Evolutionary conservation across 129 eudicot species (phyloP).

Genomic region (Rutidosis leptorrhynchoides): DNA sequence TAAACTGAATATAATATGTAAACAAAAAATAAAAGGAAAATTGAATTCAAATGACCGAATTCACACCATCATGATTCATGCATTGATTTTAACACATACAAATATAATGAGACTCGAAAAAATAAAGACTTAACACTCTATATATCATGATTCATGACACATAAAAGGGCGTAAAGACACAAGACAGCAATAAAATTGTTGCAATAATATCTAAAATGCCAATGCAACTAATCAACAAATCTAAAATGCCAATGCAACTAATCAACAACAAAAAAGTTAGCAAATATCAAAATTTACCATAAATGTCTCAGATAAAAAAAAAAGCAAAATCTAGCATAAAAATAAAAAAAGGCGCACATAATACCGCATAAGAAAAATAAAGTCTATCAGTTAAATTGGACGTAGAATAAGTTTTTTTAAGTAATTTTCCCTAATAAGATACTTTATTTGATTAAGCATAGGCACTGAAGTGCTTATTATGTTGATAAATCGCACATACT

Average conservation of each 20-base stretch:
- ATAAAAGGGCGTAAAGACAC: conserved; percentile 6
- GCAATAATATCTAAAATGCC: not conserved
- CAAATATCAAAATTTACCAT: not conserved
- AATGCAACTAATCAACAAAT: conserved; percentile 10
- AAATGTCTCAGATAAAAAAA: no score
- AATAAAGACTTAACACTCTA: not conserved
- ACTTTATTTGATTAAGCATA: not conserved
- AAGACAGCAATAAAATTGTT: not conserved
- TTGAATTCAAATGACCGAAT: not conserved
- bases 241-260: conserved; percentile 3
- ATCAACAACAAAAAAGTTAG: not conserved
- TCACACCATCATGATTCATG: not conserved
- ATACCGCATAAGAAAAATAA: no score
- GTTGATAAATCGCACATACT: not conserved
- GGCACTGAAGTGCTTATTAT: not conserved
- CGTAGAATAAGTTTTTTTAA: no score
- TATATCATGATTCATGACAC: conserved; percentile 11
- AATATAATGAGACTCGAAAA: not conserved
- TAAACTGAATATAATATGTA: not conserved
- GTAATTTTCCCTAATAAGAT: no score
- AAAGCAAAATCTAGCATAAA: not conserved
- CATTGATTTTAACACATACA: not conserved
- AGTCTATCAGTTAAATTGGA: no score
- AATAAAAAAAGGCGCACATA: no score
- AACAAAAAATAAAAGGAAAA: not conserved